Evolutionary conservation across 2,329 filamentous ascomycete genomes (phyloP), one percentile per base, ranked within the genome.

Genomic region (Pseudogymnoascus sp.): DNA sequence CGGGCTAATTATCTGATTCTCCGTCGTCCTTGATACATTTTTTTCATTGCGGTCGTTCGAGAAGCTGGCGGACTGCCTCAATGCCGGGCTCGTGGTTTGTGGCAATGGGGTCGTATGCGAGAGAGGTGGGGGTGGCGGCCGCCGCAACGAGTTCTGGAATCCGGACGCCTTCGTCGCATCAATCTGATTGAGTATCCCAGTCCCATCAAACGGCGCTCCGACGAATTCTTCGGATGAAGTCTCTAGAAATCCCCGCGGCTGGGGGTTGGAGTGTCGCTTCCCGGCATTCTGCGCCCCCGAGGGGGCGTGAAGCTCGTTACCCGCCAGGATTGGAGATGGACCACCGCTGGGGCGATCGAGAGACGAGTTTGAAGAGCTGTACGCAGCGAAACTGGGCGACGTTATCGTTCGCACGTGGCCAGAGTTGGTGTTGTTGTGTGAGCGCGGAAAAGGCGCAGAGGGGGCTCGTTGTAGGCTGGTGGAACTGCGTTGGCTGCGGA

Each of bases 21-120:
- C 81, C 62, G 72, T 65, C 63, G 71, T 74, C 60, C 74, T 70
- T 38, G 76, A 73, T 58, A 73, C 68, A 12, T 73, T 75, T 73
- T 77, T 69, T 72, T 74, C 74, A 69, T 81, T 81, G 69, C 76
- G 74, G 61, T 78, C 79, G 67, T 78, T 74, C 50, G 83, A 79
- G 71, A 87, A 87, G 72, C 85, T 89, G 63, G 81, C 79, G 22
- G 88, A 89, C 65, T 86, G 81, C 70, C 85, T 81, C 62, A 89
- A 78, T 50, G 78, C 73, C 63, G 85, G 84, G 68, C 74, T 78
- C 72, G 79, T 78, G 65, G 78, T 72, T 65, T 78, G 78, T 62
- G 78, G 73, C 66, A 85, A 81, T 64, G 83, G 77, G 64, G 76
- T 80, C 63, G 83, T 78, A 69, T 81, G 79, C 65, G 77, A 74